Evolutionary conservation across 1,284 basidiomycete species (phyloP), one percentile per base, ranked within the genome.

Genomic region (Leucoagaricus sp.): DNA sequence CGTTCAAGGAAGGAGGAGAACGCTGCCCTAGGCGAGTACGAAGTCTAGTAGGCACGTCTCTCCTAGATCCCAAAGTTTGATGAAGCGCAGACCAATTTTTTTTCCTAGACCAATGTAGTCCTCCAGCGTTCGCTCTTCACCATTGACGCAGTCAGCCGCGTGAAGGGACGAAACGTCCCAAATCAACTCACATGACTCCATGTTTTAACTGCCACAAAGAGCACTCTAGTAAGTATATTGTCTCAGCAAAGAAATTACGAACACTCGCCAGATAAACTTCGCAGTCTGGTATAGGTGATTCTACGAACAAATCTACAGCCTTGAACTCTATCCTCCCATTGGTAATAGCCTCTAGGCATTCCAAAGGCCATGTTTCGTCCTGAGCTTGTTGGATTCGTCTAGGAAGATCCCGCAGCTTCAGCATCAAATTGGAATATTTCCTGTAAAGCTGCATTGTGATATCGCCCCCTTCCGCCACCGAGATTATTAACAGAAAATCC

Each of bases 401-500:
- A 0, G 73, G 73, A 8, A 75, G 61, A 58, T 84, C 83, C 63
- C 84, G 82, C 3, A 82, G 53, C 3, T 72, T 65, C 15, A 80
- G 61, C 26, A 70, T 71, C 17, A 85, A 59, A 13, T 76, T 68
- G 0, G 79, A 75, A 47, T 75, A 69, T 7, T 63, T 62, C 58
- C 72, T 75, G 0, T 72, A 63, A 4, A 85, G 69, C 17, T 72
- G 69, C 15, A 82, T 66, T 3, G 75, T 68, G 17, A 79, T 65
- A 15, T 71, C n/a, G 63, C 0, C 83, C 82, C 25, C 75, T 64
- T 1, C 81, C 76, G 0, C 77, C 72, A 2, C 79, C 81, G 8
- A 85, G 69, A 62, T 84, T 83, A 34, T 76, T 78, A 8, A 85
- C 60, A 0, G 69, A 72, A 0, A 75, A 67, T 10, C 67, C 70